These are phyloP conservation scores for Tricholoma terreum DNA, from an alignment of 768 basidiomycete species.

Conservation along the genomic window DNA sequence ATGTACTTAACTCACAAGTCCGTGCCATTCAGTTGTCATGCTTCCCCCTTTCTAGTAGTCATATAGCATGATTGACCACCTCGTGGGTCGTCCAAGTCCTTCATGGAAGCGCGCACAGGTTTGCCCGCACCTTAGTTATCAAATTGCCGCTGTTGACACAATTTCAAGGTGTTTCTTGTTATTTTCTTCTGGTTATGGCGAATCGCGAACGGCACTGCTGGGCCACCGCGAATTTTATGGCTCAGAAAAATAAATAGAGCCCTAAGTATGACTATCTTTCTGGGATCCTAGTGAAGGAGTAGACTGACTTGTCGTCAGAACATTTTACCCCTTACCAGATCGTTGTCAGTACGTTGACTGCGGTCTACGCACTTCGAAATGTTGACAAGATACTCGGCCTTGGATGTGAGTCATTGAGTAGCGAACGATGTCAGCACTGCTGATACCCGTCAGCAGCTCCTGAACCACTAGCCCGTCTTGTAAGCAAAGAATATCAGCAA, in stretches of 20 bases:
- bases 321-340: slow-evolving; percentile 97
- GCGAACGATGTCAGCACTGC: not conserved
- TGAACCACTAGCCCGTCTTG: slow-evolving; percentile 87
- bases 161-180: slow-evolving; percentile 77
- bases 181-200: slow-evolving; percentile 90
- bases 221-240: slow-evolving; percentile 67
- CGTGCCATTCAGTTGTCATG: slow-evolving; percentile 5
- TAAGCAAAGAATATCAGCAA: slow-evolving; percentile 34
- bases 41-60: slow-evolving; percentile 3
- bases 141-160: not conserved
- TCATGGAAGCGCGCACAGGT: slow-evolving; percentile 91
- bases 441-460: slow-evolving; percentile 54
- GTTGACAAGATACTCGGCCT: slow-evolving; percentile 84
- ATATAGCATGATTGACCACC: slow-evolving; percentile 83
- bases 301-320: slow-evolving; percentile 36
- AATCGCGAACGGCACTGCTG: slow-evolving; percentile 60
- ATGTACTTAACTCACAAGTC: slow-evolving; percentile 1
- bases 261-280: slow-evolving; percentile 45
- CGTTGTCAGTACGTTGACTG: slow-evolving; percentile 79
- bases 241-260: slow-evolving; percentile 54
- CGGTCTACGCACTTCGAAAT: slow-evolving; percentile 80
- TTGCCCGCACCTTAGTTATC: slow-evolving; percentile 5
- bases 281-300: not conserved
- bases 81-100: slow-evolving; percentile 82
- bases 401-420: slow-evolving; percentile 50